Base-by-base conservation (phyloP, 2,329 filamentous ascomycete species). In the Exophiala bonariae region DNA sequence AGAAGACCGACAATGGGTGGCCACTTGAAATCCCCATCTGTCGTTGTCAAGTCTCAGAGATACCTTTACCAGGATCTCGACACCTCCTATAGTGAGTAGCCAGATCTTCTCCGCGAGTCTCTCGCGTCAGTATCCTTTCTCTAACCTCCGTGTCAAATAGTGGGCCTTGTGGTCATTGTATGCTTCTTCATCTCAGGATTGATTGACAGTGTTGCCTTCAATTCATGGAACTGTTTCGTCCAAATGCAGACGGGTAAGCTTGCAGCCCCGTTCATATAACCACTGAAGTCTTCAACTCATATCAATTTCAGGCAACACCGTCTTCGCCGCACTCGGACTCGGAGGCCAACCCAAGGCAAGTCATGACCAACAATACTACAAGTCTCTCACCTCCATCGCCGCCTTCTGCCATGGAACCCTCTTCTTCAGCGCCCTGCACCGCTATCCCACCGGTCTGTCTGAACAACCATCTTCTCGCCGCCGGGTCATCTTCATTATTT, bases 221-320 rank as follows among this genome's bases (percentile, higher is more conserved):
- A 70, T 55, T 68, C 69, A 11, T 74, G 71, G 70, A 69, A 66
- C 23, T 73, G 70, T 50, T 74, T 74, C 59, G 60, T 73, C 32
- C 68, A 68, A 42, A 74, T 74, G 71, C 71, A 74, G 51, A 73
- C 71, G 2, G 71, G 71, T 72, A 66, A 20, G 61, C 52, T 23
- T 13, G 17, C 19, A 19, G 31, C n/a, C 43, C 35, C 45, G 17
- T 32, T 17, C n/a, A 20, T 19, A 2, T 39, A 26, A 11, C 10
- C 22, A 20, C 36, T 23, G 10, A 13, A 22, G n/a, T 11, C 34
- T 28, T 13, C n/a, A n/a, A n/a, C n/a, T n/a, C n/a, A n/a, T 17
- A 38, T 23, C 20, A n/a, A 33, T 16, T 23, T 28, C 30, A 73
- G 70, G 70, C 28, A 73, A 73, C 53, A 67, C 67, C 5, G 60